A percentile compares a stretch with the other conserved stretches of the same genome.
Conservation (phyloP, 306 rosid species). For the Senna siamea region DNA sequence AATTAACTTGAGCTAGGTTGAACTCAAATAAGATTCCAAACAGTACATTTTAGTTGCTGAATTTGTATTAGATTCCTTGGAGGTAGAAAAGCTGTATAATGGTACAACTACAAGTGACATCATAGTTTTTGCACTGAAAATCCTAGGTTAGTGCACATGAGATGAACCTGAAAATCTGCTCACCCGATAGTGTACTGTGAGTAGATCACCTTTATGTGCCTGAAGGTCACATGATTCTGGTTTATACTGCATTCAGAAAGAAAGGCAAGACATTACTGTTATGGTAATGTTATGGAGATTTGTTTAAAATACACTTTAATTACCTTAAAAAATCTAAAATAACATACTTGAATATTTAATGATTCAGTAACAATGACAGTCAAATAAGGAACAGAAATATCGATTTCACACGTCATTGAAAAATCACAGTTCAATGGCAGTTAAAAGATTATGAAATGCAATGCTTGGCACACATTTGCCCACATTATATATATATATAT, state of each 20-base stretch:
- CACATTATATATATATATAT: too few relatives aligned
- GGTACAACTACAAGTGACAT: not conserved
- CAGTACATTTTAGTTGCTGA: not conserved
- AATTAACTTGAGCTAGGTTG: too few relatives aligned
- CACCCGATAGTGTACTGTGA: constrained; percentile 90
- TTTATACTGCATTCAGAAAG: constrained; percentile 67
- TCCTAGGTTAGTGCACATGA: not conserved
- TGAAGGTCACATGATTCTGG: constrained; percentile 74
- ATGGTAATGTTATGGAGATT: too few relatives aligned
- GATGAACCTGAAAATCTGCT: constrained; percentile 39
- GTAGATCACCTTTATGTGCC: constrained; percentile 86
- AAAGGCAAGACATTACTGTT: not conserved
- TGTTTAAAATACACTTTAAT: too few relatives aligned
- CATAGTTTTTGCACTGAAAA: not conserved
- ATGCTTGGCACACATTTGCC: too few relatives aligned
- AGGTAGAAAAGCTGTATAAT: not conserved
- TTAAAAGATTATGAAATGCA: too few relatives aligned
- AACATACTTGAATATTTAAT: too few relatives aligned
- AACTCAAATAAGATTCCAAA: too few relatives aligned
- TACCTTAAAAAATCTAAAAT: too few relatives aligned
- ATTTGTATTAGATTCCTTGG: not conserved
- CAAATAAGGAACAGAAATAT: too few relatives aligned
- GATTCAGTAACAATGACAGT: not conserved
- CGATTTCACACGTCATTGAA: not conserved
- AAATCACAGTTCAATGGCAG: not conserved